Evolutionary conservation across 805 yeast species (phyloP).

Genomic region (Kodamaea neixiangensis): DNA sequence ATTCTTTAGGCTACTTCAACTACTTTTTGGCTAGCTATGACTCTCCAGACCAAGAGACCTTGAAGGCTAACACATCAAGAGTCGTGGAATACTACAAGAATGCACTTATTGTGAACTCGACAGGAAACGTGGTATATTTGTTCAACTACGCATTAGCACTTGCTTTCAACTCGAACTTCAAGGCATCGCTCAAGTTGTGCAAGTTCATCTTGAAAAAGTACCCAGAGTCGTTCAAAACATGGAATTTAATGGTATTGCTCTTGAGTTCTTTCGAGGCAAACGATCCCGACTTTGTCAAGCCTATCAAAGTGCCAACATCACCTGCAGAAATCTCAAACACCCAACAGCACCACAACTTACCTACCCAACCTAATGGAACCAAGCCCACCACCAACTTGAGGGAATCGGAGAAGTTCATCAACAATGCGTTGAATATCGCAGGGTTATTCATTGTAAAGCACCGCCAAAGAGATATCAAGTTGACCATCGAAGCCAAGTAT

Average conservation of each 20-base stretch:
- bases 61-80: conserved; percentile 18
- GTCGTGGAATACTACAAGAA: conserved; percentile 33
- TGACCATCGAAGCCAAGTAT: conserved; percentile 38
- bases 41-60: conserved; percentile 22
- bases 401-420: conserved; percentile 57
- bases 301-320: conserved; percentile 2
- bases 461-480: conserved; percentile 24
- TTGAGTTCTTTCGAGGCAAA: conserved; percentile 61
- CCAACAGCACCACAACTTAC: conserved; percentile 1
- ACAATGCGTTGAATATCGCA: conserved; percentile 50
- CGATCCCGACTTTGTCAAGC: conserved; percentile 15
- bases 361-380: conserved; percentile 8
- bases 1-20: conserved; percentile 33
- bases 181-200: conserved; percentile 46
- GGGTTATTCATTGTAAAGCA: conserved; percentile 32
- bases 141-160: conserved; percentile 52
- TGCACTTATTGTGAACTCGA: conserved; percentile 37
- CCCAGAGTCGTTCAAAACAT: conserved; percentile 59
- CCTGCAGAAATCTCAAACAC: conserved; percentile 4
- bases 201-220: conserved; percentile 50
- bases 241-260: conserved; percentile 69
- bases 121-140: conserved; percentile 30
- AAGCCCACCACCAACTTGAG: conserved; percentile 18
- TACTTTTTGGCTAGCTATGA: conserved; percentile 29
- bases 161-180: conserved; percentile 44